These are phyloP conservation scores for Pseudevernia furfuracea DNA, from an alignment of 495 filamentous ascomycete species.

Conservation along the genomic window DNA sequence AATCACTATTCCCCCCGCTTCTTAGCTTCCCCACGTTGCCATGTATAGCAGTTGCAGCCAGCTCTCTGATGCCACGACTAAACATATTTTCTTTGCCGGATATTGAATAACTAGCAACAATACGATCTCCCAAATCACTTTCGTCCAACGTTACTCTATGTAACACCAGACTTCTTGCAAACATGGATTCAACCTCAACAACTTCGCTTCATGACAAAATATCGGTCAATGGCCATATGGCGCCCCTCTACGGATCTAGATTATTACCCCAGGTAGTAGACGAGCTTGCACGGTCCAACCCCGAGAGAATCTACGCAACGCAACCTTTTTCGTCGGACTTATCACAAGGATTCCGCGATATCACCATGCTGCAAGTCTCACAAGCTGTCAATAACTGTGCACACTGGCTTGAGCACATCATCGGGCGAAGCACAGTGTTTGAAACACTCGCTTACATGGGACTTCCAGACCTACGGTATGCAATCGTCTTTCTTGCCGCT, in stretches of 20 bases:
- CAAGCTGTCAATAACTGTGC: slow-evolving; percentile 27
- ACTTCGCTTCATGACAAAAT: neutral
- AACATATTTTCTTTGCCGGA: too few species aligned
- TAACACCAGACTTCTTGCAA: too few species aligned
- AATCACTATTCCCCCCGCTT: too few species aligned
- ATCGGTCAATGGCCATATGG: neutral
- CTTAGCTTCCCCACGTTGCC: too few species aligned
- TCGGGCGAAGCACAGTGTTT: slow-evolving; percentile 30
- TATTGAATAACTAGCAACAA: too few species aligned
- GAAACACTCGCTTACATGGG: slow-evolving; percentile 34
- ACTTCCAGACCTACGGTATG: slow-evolving; percentile 28
- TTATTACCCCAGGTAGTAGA: slow-evolving; percentile 36
- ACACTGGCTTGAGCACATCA: slow-evolving; percentile 24
- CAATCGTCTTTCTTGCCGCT: slow-evolving; percentile 29
- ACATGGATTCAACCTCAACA: neutral
- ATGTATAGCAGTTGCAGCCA: too few species aligned
- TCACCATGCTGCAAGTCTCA: slow-evolving; percentile 28
- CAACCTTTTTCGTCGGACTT: slow-evolving; percentile 22
- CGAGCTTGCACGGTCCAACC: slow-evolving; percentile 34
- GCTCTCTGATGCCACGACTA: too few species aligned
- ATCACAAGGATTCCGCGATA: slow-evolving; percentile 25
- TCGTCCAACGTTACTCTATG: too few species aligned
- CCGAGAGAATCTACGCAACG: slow-evolving; percentile 27
- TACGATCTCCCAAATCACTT: too few species aligned
- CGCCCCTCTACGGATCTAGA: slow-evolving; percentile 18